Base-by-base conservation (phyloP, 257 asterid genomes). In the Rauvolfia tetraphylla region DNA sequence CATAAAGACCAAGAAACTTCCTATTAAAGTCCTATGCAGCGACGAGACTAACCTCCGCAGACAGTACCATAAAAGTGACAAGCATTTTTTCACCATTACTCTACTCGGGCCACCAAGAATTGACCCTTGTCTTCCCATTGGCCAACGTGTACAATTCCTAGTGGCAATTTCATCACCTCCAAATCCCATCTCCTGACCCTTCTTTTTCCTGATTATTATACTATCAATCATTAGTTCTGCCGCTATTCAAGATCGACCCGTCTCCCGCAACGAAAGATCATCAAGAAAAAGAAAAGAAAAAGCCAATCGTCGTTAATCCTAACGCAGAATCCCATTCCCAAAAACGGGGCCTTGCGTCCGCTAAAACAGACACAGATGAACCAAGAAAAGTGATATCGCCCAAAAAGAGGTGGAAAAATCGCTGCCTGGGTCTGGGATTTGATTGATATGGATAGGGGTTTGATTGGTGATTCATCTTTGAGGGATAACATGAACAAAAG, bases 161-260 rank as follows among this genome's bases (percentile, higher is more conserved):
- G 29, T 68, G 72, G 75, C 38, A 48, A 39, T 27, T 17, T 31
- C 33, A 29, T 44, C 66, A 75, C 58, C 73, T 15, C n/a, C 57
- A 62, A 74, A 57, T 74, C 75, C 62, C 25, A 54, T 25, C 56
- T 33, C 69, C n/a, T 78, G 75, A 42, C 82, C 36, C 54, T 68
- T 39, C 5, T 25, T 66, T 44, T 31, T 39, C n/a, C 54, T 73
- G 34, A 36, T 78, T 71, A 71, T 71, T 23, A 14, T 33, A 46
- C 51, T 11, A 7, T 11, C n/a, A n/a, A 54, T 42, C 59, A 27
- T 62, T 75, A 9, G 42, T 59, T 17, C 53, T 46, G 9, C 25
- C 15, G 22, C 10, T 22, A 1, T 25, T 36, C 13, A 29, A 31
- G 5, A 31, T 14, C 39, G 20, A 42, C 34, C 74, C 56, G 14